Evolutionary conservation across 306 rosid species (phyloP).

Genomic region (Castanea sativa): DNA sequence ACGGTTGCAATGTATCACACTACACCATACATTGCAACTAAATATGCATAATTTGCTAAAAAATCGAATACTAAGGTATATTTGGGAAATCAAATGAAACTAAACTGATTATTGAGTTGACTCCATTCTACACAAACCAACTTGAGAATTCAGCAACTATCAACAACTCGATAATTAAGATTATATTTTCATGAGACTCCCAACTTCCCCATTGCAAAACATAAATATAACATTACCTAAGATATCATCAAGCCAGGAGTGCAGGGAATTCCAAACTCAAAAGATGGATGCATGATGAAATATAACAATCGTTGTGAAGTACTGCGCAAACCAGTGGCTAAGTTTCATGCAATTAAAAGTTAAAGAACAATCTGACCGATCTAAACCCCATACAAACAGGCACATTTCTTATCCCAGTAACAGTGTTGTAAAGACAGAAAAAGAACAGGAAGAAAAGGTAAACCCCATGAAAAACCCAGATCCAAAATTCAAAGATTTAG

Average conservation of each 20-base stretch:
- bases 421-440: neutral
- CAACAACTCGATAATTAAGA: neutral
- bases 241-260: neutral
- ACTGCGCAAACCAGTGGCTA: neutral
- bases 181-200: slow-evolving; percentile 3
- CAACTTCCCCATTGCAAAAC: slow-evolving; percentile 5
- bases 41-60: neutral
- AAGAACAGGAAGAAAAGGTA: neutral
- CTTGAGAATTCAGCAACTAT: slow-evolving; percentile 12
- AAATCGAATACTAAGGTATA: slow-evolving; percentile 3
- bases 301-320: neutral
- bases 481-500: slow-evolving; percentile 30
- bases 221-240: slow-evolving; percentile 11
- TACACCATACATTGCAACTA: neutral
- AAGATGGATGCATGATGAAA: slow-evolving; percentile 32
- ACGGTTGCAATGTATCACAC: neutral
- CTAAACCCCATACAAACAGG: slow-evolving; percentile 30
- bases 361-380: slow-evolving; percentile 39
- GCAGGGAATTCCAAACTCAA: slow-evolving; percentile 16
- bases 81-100: neutral
- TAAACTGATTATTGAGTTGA: neutral
- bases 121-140: slow-evolving; percentile 1
- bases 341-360: neutral
- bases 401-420: slow-evolving; percentile 20
- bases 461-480: slow-evolving; percentile 30